A percentile compares a stretch with the other conserved stretches of the same genome.
These are phyloP conservation scores for Arabis alpina DNA, from an alignment of 345 rosid genomes.

Conservation along the genomic window DNA sequence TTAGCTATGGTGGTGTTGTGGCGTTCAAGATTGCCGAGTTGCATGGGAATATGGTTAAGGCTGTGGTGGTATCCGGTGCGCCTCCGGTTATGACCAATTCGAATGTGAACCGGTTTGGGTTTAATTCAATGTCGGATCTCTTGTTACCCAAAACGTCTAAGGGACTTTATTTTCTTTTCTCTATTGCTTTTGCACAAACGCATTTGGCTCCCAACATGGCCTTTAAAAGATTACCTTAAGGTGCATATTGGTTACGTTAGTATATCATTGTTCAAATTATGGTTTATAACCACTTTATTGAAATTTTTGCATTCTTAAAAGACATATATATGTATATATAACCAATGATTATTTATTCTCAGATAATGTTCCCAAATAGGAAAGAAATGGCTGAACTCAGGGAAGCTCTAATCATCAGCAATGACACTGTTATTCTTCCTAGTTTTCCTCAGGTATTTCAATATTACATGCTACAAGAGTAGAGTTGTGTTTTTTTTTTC, in stretches of 20 bases:
- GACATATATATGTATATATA: too few species aligned
- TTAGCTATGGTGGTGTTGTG: conserved; percentile 80
- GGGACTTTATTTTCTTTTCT: conserved; percentile 68
- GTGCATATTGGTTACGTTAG: conserved; percentile 37
- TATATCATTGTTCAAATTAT: background rate
- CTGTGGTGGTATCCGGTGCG: conserved; percentile 76
- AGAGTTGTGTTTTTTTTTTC: background rate
- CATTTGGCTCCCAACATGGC: conserved; percentile 77
- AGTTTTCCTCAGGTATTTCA: conserved; percentile 59
- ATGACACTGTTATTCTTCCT: conserved; percentile 58
- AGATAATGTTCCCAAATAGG: conserved; percentile 81
- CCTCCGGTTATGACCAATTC: conserved; percentile 66
- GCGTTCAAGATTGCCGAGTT: conserved; percentile 70
- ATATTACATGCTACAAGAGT: background rate
- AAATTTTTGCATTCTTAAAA: background rate
- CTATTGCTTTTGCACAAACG: conserved; percentile 64
- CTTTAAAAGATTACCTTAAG: conserved; percentile 75
- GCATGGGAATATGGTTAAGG: conserved; percentile 53
- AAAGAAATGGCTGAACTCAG: conserved; percentile 73
- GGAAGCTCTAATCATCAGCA: conserved; percentile 64
- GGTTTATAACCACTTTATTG: background rate
- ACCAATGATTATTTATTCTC: conserved; percentile 6
- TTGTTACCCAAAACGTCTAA: conserved; percentile 66
- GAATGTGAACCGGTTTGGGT: conserved; percentile 56
- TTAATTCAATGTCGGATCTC: conserved; percentile 71